Conservation (phyloP, 192 early-diverging fungal genomes). For the Coemansia sp. region DNA sequence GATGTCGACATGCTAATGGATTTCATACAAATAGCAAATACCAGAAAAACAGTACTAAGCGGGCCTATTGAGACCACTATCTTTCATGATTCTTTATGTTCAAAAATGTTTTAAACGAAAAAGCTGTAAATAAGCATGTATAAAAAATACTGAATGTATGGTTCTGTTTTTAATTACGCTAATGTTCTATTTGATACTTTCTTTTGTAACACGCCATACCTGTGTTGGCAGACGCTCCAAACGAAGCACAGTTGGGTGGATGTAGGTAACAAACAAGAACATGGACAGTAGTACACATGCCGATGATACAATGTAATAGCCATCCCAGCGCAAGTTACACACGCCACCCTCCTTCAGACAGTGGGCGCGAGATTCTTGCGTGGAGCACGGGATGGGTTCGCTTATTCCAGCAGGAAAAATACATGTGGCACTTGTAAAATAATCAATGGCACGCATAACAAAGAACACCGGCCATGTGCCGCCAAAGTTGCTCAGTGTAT, state of each 20-base stretch:
- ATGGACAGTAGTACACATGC: conserved; percentile 71
- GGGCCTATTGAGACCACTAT: neutral
- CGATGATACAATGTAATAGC: conserved; percentile 80
- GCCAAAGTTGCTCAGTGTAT: conserved; percentile 94
- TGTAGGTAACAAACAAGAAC: conserved; percentile 58
- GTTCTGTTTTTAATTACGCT: neutral
- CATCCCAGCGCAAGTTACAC: conserved; percentile 74
- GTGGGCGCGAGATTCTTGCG: conserved; percentile 60
- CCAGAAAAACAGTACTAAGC: conserved; percentile 45
- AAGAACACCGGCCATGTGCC: conserved; percentile 97
- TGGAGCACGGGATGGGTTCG: conserved; percentile 58
- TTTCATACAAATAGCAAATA: too few relatives aligned
- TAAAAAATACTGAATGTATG: conserved; percentile 5
- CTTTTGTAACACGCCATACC: conserved; percentile 54
- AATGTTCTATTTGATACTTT: conserved; percentile 14
- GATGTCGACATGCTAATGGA: too few relatives aligned
- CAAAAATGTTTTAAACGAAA: neutral
- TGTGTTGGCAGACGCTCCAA: conserved; percentile 57
- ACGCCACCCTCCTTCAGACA: conserved; percentile 66
- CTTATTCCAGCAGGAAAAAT: conserved; percentile 48
- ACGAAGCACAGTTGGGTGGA: conserved; percentile 61
- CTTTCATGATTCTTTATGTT: neutral
- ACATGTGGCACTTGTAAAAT: conserved; percentile 80
- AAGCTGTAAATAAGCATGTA: conserved; percentile 1
- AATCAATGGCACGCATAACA: conserved; percentile 88